Conservation (phyloP, 2,329 filamentous ascomycete species). For the Xylariaceae sp. region DNA sequence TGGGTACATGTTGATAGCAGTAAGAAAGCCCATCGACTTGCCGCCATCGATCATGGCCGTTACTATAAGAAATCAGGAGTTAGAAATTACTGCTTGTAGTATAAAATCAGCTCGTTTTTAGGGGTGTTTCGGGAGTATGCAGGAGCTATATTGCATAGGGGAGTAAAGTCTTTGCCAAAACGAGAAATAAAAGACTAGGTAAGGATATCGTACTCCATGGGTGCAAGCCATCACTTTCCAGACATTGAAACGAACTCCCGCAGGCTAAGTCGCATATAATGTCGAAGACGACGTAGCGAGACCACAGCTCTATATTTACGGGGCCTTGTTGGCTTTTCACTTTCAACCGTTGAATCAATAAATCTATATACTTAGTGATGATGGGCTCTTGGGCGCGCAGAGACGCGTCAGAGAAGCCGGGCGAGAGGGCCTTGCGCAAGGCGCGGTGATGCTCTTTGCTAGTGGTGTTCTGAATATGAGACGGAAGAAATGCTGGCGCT, state of each 20-base stretch:
- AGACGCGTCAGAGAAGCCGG: slow-evolving; percentile 8
- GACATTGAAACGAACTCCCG: slow-evolving; percentile 1
- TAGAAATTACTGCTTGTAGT: no score
- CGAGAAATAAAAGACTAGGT: no score
- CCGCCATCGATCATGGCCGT: slow-evolving; percentile 6
- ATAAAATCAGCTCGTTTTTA: no score
- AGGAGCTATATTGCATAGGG: no score
- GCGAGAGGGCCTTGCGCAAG: slow-evolving; percentile 8
- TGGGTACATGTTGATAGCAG: slow-evolving; percentile 9
- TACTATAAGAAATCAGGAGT: no score
- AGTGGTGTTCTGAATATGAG: slow-evolving; percentile 33
- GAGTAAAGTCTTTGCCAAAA: no score
- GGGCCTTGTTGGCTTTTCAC: slow-evolving; percentile 3
- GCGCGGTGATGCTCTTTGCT: slow-evolving; percentile 26
- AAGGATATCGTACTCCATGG: no score
- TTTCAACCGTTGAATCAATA: slow-evolving; percentile 1
- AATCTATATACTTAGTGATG: neutral
- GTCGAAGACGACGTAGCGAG: slow-evolving; percentile 10
- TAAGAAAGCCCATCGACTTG: slow-evolving; percentile 7
- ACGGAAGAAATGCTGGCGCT: slow-evolving; percentile 23
- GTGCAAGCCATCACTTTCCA: slow-evolving; percentile 4
- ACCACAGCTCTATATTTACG: slow-evolving; percentile 6
- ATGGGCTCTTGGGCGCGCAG: slow-evolving; percentile 10
- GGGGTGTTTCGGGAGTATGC: no score
- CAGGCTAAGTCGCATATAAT: slow-evolving; percentile 8